Evolutionary conservation across 768 basidiomycete genomes (phyloP).

Genomic region (Leccinellum albellum): DNA sequence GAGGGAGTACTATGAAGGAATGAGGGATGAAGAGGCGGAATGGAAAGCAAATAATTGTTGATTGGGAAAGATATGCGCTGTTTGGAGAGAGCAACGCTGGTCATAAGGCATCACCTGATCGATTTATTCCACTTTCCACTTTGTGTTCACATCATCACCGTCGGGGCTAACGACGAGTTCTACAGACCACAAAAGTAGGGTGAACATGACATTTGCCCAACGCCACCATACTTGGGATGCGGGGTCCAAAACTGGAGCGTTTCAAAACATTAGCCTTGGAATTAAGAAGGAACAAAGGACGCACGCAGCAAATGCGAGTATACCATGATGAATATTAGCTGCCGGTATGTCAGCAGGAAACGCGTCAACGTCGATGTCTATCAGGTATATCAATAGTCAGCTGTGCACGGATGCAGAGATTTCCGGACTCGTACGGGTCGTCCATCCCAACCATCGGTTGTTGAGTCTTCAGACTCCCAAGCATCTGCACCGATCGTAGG

Average conservation of each 20-base stretch:
- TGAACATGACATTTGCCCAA: slow-evolving; percentile 89
- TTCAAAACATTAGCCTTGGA: background rate
- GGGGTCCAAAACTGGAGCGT: slow-evolving; percentile 69
- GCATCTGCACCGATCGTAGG: slow-evolving; percentile 80
- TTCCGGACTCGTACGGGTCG: slow-evolving; percentile 52
- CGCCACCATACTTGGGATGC: slow-evolving; percentile 94
- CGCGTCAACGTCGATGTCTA: slow-evolving; percentile 76
- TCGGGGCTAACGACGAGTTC: slow-evolving; percentile 78
- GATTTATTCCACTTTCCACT: slow-evolving; percentile 70
- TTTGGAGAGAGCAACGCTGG: slow-evolving; percentile 4
- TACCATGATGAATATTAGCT: slow-evolving; percentile 80
- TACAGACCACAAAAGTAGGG: slow-evolving; percentile 76
- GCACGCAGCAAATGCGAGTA: slow-evolving; percentile 82
- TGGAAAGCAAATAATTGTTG: slow-evolving; percentile 62
- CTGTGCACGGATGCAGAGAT: background rate
- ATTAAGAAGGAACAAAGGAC: slow-evolving; percentile 27
- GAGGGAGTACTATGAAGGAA: slow-evolving; percentile 79
- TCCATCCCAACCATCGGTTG: slow-evolving; percentile 61
- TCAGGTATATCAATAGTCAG: slow-evolving; percentile 9
- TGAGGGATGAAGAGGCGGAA: slow-evolving; percentile 54
- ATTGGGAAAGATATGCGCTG: slow-evolving; percentile 3
- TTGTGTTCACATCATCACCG: slow-evolving; percentile 60
- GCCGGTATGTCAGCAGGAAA: slow-evolving; percentile 76
- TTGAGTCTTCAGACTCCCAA: slow-evolving; percentile 67
- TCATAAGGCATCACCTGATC: slow-evolving; percentile 6